Evolutionary conservation across 1,284 basidiomycete species (phyloP), one percentile per base, ranked within the genome.

Genomic region (Ustilago trichophora): DNA sequence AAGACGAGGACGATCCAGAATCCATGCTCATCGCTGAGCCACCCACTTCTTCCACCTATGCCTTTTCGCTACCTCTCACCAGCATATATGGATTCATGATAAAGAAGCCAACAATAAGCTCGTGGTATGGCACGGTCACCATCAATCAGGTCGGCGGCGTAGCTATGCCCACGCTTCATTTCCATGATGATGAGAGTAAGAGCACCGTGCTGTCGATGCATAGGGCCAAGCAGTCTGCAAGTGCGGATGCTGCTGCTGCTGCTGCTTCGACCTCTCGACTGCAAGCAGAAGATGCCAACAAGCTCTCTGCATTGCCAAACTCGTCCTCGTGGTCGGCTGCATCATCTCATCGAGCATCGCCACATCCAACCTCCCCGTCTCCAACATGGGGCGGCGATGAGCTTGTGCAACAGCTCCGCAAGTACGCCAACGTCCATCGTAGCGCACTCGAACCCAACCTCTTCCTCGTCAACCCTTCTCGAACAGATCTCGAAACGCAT

Each of bases 391-490:
- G 85, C 63, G 85, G 85, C 66, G 64, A 85, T 81, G 90, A 93
- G 76, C 82, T 97, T 45, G 43, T 80, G 0, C 65, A 72, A 10
- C 71, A 73, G 15, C 58, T 77, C 15, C 49, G 58, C 25, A 64
- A 55, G 72, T 90, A 91, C 81, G 85, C 89, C 25, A 86, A 91
- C 73, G 82, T 95, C 44, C 84, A 93, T 60, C 89, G 88, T 49
- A 93, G 88, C 15, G 91, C 85, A 56, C 86, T 90, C 43, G 91
- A 91, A 75, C 88, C 88, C 35, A 88, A 89, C 3, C 83, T 98
- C 4, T 98, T 91, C 84, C 87, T 99, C 34, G 85, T 98, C 41
- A 93, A 98, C 78, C 96, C 95, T 0, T 92, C 90, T 32, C 87
- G 90, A 47, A 86, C 88, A 27, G 95, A 98, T 82, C 88, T 94